Evolutionary conservation across 208 protist genomes (phyloP), one percentile per base, ranked within the genome.

Genomic region (Wallacemonas collosoma): DNA sequence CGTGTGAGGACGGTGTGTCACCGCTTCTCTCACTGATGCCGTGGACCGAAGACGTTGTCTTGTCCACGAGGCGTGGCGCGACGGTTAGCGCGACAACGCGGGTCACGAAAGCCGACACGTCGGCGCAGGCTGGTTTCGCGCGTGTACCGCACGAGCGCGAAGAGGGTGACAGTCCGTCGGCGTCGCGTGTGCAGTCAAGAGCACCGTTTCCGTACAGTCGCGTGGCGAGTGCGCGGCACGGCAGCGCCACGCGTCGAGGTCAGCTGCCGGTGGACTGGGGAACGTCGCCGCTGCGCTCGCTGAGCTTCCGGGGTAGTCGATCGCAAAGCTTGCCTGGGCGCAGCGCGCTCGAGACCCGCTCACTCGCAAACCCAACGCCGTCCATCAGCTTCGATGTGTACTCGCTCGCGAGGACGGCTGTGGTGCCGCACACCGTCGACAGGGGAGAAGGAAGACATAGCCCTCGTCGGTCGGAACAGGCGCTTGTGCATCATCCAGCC

Each of bases 311-410:
- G 5, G 56, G 17, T 17, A 62, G 56, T 38, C 17, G 56, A 3
- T 62, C 56, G 17, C 56, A 62, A 7, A 62, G 56, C 26, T 38
- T 62, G 36, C 26, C 26, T 41, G 38, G 36, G 12, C 17, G 17
- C 56, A 62, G 12, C 35, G 3, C 17, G 36, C 36, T 17, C 36
- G 54, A 58, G 12, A 9, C 54, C 12, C 12, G 54, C 54, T 58
- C 56, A 41, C 56, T 38, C 8, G 12, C 56, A 6, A 2, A 38
- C 8, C 56, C 56, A 17, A 26, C 26, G 26, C 26, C 26, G 26
- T 62, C 56, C 56, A 15, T 62, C 35, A 62, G 56, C 56, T 62
- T 62, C 36, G 56, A 62, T 38, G 56, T 62, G 36, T 62, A 62
- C 36, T 62, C 56, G 38, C 56, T 62, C 56, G 56, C 56, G 7